Evolutionary conservation across 2,329 filamentous ascomycete species (phyloP).

Genomic region (Ophiostoma ips): DNA sequence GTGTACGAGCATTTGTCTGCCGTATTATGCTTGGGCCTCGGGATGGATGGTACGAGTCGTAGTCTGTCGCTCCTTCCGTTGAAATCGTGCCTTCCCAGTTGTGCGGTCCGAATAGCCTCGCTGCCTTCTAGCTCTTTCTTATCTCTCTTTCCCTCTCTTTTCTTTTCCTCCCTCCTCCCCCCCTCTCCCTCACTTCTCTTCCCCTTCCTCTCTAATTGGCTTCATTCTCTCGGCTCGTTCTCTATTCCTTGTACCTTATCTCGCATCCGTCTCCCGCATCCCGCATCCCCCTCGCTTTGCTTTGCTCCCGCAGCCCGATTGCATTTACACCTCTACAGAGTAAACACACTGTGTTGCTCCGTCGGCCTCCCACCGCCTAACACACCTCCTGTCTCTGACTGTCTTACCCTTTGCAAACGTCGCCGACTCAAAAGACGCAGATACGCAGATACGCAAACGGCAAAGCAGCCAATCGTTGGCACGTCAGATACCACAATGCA

Average conservation of each 20-base stretch:
- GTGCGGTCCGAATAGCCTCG: constrained; percentile 6
- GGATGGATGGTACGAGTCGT: not conserved
- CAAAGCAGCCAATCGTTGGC: not conserved
- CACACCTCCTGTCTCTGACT: constrained; percentile 6
- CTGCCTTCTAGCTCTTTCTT: not conserved
- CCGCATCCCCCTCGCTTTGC: too few relatives aligned
- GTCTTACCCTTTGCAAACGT: constrained; percentile 5
- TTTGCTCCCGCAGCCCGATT: not conserved
- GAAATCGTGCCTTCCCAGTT: not conserved
- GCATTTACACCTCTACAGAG: not conserved
- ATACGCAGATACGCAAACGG: not conserved
- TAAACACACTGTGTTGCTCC: not conserved
- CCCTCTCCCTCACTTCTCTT: not conserved
- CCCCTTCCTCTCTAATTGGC: not conserved
- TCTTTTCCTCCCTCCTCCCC: not conserved
- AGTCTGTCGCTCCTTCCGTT: not conserved
- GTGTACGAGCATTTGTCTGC: not conserved
- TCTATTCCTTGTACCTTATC: not conserved
- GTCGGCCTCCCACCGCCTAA: not conserved
- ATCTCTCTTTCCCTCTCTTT: not conserved
- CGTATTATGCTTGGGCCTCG: not conserved
- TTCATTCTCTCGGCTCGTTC: not conserved
- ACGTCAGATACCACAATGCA: constrained; percentile 7
- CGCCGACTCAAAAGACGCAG: not conserved
- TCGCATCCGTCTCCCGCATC: not conserved